phyloP scores from a whole-genome alignment of 2,329 filamentous ascomycete species.

The Xylariaceae sp. region DNA sequence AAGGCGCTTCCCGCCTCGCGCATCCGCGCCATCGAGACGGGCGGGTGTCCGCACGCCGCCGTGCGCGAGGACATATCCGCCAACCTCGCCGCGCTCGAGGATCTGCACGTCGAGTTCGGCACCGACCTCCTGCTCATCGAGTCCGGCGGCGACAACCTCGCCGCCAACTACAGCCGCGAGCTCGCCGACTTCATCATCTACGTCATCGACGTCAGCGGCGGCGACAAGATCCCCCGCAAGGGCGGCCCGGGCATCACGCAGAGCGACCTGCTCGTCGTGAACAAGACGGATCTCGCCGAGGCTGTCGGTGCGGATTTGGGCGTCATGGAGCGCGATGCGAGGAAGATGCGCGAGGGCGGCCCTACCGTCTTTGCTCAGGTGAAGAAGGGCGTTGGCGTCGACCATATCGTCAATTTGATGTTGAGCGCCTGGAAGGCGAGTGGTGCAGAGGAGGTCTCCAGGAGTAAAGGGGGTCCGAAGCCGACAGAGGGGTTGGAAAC shows the following conservation, averaged over 20 bases:
- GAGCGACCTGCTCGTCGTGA: conserved; percentile 90
- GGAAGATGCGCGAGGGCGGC: conserved; percentile 93
- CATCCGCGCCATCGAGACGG: conserved; percentile 96
- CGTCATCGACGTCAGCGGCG: conserved; percentile 95
- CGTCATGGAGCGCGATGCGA: conserved; percentile 94
- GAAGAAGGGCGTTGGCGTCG: conserved; percentile 86
- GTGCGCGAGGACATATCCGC: conserved; percentile 96
- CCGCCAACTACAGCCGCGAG: conserved; percentile 94
- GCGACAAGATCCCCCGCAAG: conserved; percentile 96
- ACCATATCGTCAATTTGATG: conserved; percentile 87
- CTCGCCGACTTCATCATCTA: conserved; percentile 98
- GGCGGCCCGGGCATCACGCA: conserved; percentile 97
- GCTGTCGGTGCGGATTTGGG: conserved; percentile 86
- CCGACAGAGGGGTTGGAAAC: conserved; percentile 63
- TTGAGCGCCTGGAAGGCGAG: conserved; percentile 91
- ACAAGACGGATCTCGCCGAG: conserved; percentile 95
- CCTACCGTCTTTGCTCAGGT: conserved; percentile 97
- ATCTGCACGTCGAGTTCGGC: conserved; percentile 79
- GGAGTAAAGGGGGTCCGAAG: conserved; percentile 61
- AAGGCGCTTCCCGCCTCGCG: conserved; percentile 80
- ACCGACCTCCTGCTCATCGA: conserved; percentile 93
- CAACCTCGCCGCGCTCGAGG: conserved; percentile 91
- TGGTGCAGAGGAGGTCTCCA: conserved; percentile 72
- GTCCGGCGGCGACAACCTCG: conserved; percentile 93
- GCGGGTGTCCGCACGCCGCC: conserved; percentile 94